Percentiles rank a stretch among this genome's conserved stretches.
Conservation (phyloP, 805 yeast species). For the Metschnikowia anglica region DNA sequence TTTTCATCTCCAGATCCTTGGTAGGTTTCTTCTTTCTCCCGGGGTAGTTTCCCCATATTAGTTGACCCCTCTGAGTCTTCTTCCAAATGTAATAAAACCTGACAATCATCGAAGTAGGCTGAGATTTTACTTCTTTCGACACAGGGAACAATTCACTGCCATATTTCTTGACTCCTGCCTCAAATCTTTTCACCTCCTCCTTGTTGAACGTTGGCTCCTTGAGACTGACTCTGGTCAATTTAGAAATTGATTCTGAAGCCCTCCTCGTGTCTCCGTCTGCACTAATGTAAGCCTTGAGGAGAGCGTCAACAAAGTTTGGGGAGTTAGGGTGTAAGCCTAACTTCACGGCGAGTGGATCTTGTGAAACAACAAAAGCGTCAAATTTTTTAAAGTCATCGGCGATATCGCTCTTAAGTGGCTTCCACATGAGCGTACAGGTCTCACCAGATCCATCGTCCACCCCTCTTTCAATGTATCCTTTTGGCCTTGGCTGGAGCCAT, state of each 20-base stretch:
- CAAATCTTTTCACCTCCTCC: conserved; percentile 67
- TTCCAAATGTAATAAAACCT: conserved; percentile 91
- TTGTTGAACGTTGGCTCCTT: conserved; percentile 74
- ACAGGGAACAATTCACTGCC: conserved; percentile 84
- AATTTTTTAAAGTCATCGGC: conserved; percentile 32
- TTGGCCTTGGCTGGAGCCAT: conserved; percentile 78
- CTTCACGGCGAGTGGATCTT: conserved; percentile 55
- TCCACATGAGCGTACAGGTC: conserved; percentile 71
- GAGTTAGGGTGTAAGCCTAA: conserved; percentile 59
- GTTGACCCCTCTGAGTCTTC: conserved; percentile 71
- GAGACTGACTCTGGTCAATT: conserved; percentile 55
- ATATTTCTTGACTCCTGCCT: conserved; percentile 64
- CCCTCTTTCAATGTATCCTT: conserved; percentile 84
- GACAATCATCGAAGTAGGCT: conserved; percentile 75
- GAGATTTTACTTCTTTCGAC: conserved; percentile 66
- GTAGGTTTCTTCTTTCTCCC: conserved; percentile 62
- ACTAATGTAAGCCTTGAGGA: conserved; percentile 55
- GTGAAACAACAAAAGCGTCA: conserved; percentile 54
- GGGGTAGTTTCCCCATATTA: conserved; percentile 78
- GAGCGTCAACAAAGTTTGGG: conserved; percentile 80
- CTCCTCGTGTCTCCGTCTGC: conserved; percentile 47
- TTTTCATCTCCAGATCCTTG: conserved; percentile 21
- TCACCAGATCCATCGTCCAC: conserved; percentile 52
- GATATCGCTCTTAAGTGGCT: conserved; percentile 36
- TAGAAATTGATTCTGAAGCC: conserved; percentile 48